Percentiles rank a stretch among this genome's conserved stretches.
phyloP scores from a whole-genome alignment of 495 filamentous ascomycete species.

The Aspergillus funiculosus region DNA sequence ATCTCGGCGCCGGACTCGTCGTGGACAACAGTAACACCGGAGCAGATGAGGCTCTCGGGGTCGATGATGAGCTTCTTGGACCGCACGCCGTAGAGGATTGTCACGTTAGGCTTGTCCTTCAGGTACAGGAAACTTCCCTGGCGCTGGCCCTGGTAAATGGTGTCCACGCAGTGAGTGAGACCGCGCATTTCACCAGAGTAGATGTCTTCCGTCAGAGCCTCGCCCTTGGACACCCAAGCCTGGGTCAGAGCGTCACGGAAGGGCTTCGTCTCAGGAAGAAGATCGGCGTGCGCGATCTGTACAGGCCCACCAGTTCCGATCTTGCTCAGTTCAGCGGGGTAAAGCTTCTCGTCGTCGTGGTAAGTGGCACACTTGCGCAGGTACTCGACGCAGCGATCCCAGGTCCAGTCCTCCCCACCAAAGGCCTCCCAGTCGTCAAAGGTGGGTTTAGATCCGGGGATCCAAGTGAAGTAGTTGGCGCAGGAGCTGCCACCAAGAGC shows the following conservation, averaged over 20 bases:
- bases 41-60: conserved; percentile 24
- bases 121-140: conserved; percentile 49
- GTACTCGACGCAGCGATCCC: conserved; percentile 46
- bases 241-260: conserved; percentile 53
- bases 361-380: conserved; percentile 54
- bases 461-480: conserved; percentile 55
- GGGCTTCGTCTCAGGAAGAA: conserved; percentile 46
- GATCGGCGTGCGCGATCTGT: conserved; percentile 51
- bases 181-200: conserved; percentile 53
- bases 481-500: conserved; percentile 48
- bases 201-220: conserved; percentile 47
- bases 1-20: conserved; percentile 13
- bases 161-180: conserved; percentile 49
- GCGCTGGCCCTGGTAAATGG: conserved; percentile 54
- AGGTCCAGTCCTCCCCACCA: conserved; percentile 53
- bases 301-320: conserved; percentile 48
- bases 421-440: conserved; percentile 55
- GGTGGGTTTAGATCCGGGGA: conserved; percentile 47
- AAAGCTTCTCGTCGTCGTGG: conserved; percentile 44
- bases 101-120: conserved; percentile 50
- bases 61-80: conserved; percentile 53
- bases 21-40: conserved; percentile 49
- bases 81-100: conserved; percentile 41
- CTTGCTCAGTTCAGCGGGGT: conserved; percentile 36
- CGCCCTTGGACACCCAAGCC: conserved; percentile 53